These are phyloP conservation scores for Ulmus americana DNA, from an alignment of 331 rosid genomes.

Conservation along the genomic window DNA sequence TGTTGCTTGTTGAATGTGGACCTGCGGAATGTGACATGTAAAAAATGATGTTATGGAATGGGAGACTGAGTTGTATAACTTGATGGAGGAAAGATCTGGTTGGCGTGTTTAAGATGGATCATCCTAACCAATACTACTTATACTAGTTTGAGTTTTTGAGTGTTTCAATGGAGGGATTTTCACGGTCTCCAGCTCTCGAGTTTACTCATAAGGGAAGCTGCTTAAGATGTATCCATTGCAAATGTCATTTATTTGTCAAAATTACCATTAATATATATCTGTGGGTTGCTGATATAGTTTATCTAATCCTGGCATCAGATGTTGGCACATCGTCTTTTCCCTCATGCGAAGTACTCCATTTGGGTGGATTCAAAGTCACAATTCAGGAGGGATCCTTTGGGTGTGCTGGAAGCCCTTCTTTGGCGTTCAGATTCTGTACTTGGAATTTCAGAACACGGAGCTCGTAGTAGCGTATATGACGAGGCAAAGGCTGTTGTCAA, in stretches of 20 bases:
- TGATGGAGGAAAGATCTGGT: too few relatives aligned
- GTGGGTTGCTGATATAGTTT: conserved; percentile 2
- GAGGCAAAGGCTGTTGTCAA: conserved; percentile 92
- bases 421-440: conserved; percentile 73
- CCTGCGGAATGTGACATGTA: too few relatives aligned
- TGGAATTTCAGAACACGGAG: conserved; percentile 97
- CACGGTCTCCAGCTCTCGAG: too few relatives aligned
- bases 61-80: too few relatives aligned
- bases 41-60: too few relatives aligned
- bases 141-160: too few relatives aligned
- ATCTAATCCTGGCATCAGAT: conserved; percentile 42
- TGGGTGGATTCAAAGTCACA: conserved; percentile 99
- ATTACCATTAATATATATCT: conserved; percentile 3
- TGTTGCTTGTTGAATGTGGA: too few relatives aligned
- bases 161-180: too few relatives aligned
- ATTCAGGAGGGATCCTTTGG: conserved; percentile 90
- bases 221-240: too few relatives aligned
- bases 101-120: too few relatives aligned
- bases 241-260: neutral
- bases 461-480: conserved; percentile 87
- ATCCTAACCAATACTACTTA: too few relatives aligned
- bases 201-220: too few relatives aligned
- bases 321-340: conserved; percentile 92
- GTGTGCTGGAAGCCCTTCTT: conserved; percentile 86
- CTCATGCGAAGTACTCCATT: conserved; percentile 80